Evolutionary conservation across 176 grass and related monocot genomes (phyloP), one percentile per base, ranked within the genome.

Genomic region (Bromus sterilis): DNA sequence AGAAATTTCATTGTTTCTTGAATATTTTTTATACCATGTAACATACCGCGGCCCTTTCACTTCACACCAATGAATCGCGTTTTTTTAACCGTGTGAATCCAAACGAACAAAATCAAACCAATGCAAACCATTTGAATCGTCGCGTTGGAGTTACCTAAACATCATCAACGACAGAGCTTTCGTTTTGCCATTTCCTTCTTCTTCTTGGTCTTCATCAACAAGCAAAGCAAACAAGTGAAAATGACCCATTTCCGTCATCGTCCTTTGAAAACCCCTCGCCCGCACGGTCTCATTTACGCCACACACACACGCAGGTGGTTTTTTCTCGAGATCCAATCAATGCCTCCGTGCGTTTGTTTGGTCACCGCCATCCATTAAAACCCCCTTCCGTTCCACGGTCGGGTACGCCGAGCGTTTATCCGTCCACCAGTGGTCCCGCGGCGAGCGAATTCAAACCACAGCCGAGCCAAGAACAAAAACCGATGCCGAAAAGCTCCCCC

Each of bases 391-490:
- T 67, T 56, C 39, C 7, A 16, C 41, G 16, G 2, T 7, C 34
- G 33, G 35, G 34, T 81, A 71, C 74, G 2, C n/a, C 0, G 7
- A 74, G 26, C 33, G 76, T 81, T 66, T 75, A 85, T 83, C 43
- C 68, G 11, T 13, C 62, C 65, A 11, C 59, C n/a, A n/a, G n/a
- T n/a, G 82, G 76, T 34, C 39, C 44, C 61, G 11, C 71, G n/a
- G 21, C 26, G 40, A 71, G 37, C 12, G 51, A 34, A 77, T 89
- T 89, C 71, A 85, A 89, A 80, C 76, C 82, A 61, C 77, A 55
- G 9, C 42, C 71, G 67, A 71, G 67, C 39, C 67, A 71, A 70
- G 82, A 85, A 76, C 71, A 77, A 74, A 55, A 77, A 28, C 71
- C 70, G 87, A 80, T 80, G 82, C 77, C 77, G 3, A 67, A 75